Evolutionary conservation across 495 filamentous ascomycete species (phyloP).

Genomic region (Oidiodendron maius): DNA sequence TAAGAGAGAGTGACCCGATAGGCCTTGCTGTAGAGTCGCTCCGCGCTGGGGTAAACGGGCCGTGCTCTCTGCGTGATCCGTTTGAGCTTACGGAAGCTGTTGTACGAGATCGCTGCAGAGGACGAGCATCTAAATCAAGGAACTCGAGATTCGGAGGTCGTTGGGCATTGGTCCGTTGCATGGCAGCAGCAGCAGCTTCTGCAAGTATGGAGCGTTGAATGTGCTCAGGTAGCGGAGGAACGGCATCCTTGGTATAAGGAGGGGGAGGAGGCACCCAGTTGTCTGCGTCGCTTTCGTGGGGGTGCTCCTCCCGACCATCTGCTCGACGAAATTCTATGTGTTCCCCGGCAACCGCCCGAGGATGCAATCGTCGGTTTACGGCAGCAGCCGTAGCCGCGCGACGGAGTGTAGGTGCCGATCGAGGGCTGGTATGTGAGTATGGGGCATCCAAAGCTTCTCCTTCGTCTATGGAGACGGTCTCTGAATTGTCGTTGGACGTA

Average conservation of each 20-base stretch:
- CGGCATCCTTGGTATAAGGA: conserved; percentile 66
- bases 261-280: conserved; percentile 94
- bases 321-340: conserved; percentile 29
- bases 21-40: conserved; percentile 19
- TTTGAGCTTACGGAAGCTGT: conserved; percentile 14
- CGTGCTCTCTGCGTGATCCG: conserved; percentile 14
- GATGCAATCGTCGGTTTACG: conserved; percentile 57
- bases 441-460: conserved; percentile 59
- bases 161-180: conserved; percentile 14
- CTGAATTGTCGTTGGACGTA: conserved; percentile 22
- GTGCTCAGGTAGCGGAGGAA: conserved; percentile 45
- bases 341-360: conserved; percentile 23
- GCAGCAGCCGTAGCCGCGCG: conserved; percentile 76
- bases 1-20: conserved; percentile 15
- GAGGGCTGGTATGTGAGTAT: conserved; percentile 73
- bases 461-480: conserved; percentile 35
- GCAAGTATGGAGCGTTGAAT: conserved; percentile 27
- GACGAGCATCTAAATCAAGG: conserved; percentile 6
- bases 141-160: conserved; percentile 13
- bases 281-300: conserved; percentile 85
- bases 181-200: conserved; percentile 13
- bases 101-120: conserved; percentile 16
- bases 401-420: conserved; percentile 66
- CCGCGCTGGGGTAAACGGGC: conserved; percentile 14
- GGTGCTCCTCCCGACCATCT: conserved; percentile 61